Percentiles rank a stretch among this genome's conserved stretches.
phyloP scores from a whole-genome alignment of 1,139 yeast genomes.

The Insectozyma bohioensis region DNA sequence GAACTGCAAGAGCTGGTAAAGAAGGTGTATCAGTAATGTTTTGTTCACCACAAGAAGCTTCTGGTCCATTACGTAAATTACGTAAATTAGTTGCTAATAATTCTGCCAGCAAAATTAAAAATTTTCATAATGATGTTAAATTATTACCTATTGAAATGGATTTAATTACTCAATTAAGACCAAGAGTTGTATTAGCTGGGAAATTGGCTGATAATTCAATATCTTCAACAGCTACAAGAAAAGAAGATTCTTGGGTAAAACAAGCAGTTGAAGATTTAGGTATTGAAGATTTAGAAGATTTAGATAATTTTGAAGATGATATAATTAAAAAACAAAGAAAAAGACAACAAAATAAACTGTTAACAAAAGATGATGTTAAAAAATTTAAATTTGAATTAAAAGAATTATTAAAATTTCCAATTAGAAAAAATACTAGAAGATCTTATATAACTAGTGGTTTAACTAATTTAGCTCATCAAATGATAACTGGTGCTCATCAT shows the following conservation, averaged over 20 bases:
- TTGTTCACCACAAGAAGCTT: slow-evolving; percentile 91
- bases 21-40: slow-evolving; percentile 93
- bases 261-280: slow-evolving; percentile 96
- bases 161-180: slow-evolving; percentile 66
- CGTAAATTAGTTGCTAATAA: slow-evolving; percentile 56
- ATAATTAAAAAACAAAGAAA: slow-evolving; percentile 62
- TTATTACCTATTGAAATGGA: slow-evolving; percentile 77
- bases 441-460: slow-evolving; percentile 86
- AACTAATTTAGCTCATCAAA: slow-evolving; percentile 79
- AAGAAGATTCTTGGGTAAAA: slow-evolving; percentile 78
- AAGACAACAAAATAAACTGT: slow-evolving; percentile 56
- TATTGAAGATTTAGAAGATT: slow-evolving; percentile 63
- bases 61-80: slow-evolving; percentile 80
- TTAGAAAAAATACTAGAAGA: slow-evolving; percentile 68
- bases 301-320: slow-evolving; percentile 62
- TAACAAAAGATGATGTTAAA: slow-evolving; percentile 51
- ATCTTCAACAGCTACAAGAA: slow-evolving; percentile 57
- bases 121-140: slow-evolving; percentile 57
- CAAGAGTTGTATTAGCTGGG: slow-evolving; percentile 67
- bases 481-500: slow-evolving; percentile 72
- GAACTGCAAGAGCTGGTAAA: slow-evolving; percentile 94
- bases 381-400: slow-evolving; percentile 56
- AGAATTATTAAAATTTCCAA: slow-evolving; percentile 53
- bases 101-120: slow-evolving; percentile 14
- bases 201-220: slow-evolving; percentile 72